Evolutionary conservation across 495 filamentous ascomycete genomes (phyloP).

Genomic region (Hyaloscypha variabilis): DNA sequence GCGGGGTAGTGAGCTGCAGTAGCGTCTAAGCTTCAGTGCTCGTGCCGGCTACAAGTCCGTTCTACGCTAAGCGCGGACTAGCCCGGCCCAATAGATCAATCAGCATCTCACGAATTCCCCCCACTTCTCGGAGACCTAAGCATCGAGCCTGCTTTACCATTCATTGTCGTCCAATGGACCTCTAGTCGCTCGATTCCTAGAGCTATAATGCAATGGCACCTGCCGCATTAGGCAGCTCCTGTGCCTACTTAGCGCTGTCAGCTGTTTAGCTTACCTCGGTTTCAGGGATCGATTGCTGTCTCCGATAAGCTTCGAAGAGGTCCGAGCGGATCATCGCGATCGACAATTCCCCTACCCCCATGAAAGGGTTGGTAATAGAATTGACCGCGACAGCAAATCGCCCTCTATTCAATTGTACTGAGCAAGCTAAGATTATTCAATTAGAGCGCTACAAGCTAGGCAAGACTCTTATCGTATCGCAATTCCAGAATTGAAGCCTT

Average conservation of each 20-base stretch:
- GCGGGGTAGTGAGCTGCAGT: not conserved
- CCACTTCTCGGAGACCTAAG: too few relatives aligned
- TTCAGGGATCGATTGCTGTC: not conserved
- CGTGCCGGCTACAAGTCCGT: too few relatives aligned
- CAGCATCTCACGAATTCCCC: too few relatives aligned
- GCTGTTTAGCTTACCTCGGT: slow-evolving; percentile 10
- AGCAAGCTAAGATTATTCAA: too few relatives aligned
- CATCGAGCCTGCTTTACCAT: not conserved
- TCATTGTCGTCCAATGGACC: not conserved
- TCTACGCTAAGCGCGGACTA: too few relatives aligned
- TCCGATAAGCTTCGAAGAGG: slow-evolving; percentile 13
- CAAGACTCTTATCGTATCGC: slow-evolving; percentile 1
- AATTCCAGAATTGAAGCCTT: too few relatives aligned
- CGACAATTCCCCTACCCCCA: not conserved
- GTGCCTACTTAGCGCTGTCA: not conserved
- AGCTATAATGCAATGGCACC: not conserved
- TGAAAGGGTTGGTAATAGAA: slow-evolving; percentile 2
- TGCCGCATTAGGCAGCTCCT: slow-evolving; percentile 12
- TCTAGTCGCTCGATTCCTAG: not conserved
- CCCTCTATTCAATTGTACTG: not conserved
- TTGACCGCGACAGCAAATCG: not conserved
- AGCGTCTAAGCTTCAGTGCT: not conserved
- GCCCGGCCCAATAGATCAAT: too few relatives aligned
- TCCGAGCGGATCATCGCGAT: slow-evolving; percentile 2
- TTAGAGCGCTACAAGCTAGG: not conserved